Evolutionary conservation across 148 eudicot species (phyloP), one percentile per base, ranked within the genome.

Genomic region (Hydrangea macrophylla): DNA sequence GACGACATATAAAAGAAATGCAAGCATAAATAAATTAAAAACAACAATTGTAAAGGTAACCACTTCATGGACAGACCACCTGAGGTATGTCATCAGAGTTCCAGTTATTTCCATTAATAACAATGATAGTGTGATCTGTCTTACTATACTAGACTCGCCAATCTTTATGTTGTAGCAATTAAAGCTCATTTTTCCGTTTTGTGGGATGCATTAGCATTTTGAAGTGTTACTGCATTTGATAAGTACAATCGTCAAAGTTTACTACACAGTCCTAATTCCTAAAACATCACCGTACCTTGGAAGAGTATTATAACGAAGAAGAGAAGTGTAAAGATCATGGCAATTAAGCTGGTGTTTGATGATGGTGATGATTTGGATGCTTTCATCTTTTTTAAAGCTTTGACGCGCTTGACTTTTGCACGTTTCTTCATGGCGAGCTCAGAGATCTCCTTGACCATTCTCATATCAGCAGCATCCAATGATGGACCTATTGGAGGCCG

Each of bases 401-500:
- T 90, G 70, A 87, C 35, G 2, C 87, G 79, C 59, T 87, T 86
- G 13, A 76, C 70, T 70, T 92, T 82, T 31, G 86, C 89, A 10
- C 96, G 87, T 65, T 82, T 88, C 79, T 79, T 84, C 53, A 82
- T 77, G 65, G 88, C 81, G 56, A 86, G 73, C 71, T 71, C 85
- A 5, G 92, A 75, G 20, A 86, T 79, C 76, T 87, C 90, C 72
- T 68, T 85, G n/a, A 89, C 78, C 70, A 89, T 55, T 74, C 82
- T 84, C 55, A 87, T 50, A 62, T 89, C 92, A 53, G 82, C 62
- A 39, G 78, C 80, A 71, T 68, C 79, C 78, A 92, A 54, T n/a
- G 75, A 64, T 12, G 91, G 93, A 37, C 87, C 90, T 69, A 78
- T 88, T 54, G 93, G 96, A 64, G 89, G 93, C 25, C 93, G 80